A percentile compares a stretch with the other conserved stretches of the same genome.
Conservation (phyloP, 257 asterid genomes). For the Solanum lycopersicoides region DNA sequence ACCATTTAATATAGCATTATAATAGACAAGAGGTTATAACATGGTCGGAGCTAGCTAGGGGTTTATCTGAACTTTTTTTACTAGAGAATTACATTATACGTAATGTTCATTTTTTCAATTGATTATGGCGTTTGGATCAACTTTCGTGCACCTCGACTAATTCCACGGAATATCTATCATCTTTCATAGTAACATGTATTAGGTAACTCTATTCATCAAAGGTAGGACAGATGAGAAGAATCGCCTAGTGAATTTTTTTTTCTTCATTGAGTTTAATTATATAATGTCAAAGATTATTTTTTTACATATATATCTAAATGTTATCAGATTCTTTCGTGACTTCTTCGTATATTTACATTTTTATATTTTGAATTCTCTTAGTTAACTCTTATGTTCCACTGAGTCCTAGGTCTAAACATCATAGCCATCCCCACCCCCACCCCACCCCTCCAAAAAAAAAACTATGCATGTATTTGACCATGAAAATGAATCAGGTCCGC, state of each 20-base stretch:
- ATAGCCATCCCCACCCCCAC: background rate
- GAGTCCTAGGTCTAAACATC: background rate
- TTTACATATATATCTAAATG: background rate
- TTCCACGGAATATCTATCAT: too few relatives aligned
- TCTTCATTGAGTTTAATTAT: background rate
- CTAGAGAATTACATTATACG: background rate
- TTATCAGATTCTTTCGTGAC: background rate
- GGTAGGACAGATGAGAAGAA: too few relatives aligned
- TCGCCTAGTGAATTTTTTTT: too few relatives aligned
- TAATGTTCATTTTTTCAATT: too few relatives aligned
- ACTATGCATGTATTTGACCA: background rate
- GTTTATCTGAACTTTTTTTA: background rate
- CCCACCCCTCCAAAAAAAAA: background rate
- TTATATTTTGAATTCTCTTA: background rate
- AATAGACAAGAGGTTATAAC: background rate
- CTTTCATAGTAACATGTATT: too few relatives aligned
- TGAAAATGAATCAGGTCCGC: background rate
- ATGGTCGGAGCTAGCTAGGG: background rate
- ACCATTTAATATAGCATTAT: background rate
- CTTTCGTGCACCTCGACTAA: too few relatives aligned
- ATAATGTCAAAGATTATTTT: background rate
- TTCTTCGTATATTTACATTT: background rate
- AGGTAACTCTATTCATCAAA: too few relatives aligned
- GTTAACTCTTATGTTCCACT: background rate
- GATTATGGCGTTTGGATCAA: rapidly evolving